Base-by-base conservation (phyloP, 73 alveolate genomes). In the Paramecium octaurelia region DNA sequence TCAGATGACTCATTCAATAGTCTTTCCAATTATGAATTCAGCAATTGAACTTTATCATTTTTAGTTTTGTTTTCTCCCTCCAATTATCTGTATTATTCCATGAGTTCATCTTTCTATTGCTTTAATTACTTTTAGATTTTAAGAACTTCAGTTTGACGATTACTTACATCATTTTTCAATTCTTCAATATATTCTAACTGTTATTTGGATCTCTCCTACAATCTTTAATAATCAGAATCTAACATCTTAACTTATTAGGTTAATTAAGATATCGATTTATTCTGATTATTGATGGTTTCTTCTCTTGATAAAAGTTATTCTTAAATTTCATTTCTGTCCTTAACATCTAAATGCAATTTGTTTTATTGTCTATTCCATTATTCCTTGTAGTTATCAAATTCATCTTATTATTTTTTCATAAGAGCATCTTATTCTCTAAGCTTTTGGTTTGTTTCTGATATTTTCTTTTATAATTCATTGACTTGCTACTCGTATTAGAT, bases 311-410 rank as follows among this genome's bases (percentile, higher is more conserved):
- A 43, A 10, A 80, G 34, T 48, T 80, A 48, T 44, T 80, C 46
- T 24, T 80, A 48, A 0, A 80, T 31, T 48, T 80, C 70, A 80
- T 80, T 48, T 24, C 91, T 80, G 44, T 80, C 91, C 14, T 80
- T 80, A 11, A 80, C 75, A 80, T 80, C 91, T 10, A 80, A 48
- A 80, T 80, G 46, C 21, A 44, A 80, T 80, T 80, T 80, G 20
- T 21, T 80, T 24, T 80, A 9, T 80, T 80, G n/a, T 80, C 91
- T 80, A 80, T 80, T 48, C 91, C 91, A 80, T 44, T 44, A 9
- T 80, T 80, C 91, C 23, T 80, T 44, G 27, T 20, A 21, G 8
- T 80, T 80, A 4, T 44, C 76, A 24, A 44, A 48, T 80, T 80
- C 75, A 80, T 80, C 91, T 20, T 42, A 80, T 80, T 44, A 43